These are phyloP conservation scores for Elongisporangium undulatum DNA, from an alignment of 352 stramenopile genomes.

Conservation along the genomic window DNA sequence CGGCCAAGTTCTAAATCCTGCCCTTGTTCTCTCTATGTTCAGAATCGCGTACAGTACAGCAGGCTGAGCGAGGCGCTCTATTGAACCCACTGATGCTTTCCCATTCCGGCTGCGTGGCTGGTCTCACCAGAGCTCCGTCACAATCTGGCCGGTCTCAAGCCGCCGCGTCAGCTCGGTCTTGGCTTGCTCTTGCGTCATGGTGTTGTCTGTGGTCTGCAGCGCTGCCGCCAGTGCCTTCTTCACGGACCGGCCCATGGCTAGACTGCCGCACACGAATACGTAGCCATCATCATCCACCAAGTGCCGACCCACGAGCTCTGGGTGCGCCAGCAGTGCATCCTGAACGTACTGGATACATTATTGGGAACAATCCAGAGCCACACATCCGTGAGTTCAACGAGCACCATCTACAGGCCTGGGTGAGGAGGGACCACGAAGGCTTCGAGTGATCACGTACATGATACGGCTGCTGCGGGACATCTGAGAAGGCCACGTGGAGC, in stretches of 20 bases:
- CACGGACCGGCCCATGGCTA: slow-evolving; percentile 70
- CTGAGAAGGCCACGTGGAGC: slow-evolving; percentile 64
- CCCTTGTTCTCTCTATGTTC: not conserved
- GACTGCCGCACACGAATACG: slow-evolving; percentile 76
- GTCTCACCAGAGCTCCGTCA: slow-evolving; percentile 73
- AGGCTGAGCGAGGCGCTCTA: not conserved
- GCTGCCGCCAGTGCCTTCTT: slow-evolving; percentile 56
- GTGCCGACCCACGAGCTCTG: slow-evolving; percentile 49
- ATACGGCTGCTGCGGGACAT: slow-evolving; percentile 1
- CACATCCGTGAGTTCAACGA: not conserved
- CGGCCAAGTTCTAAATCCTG: too few species aligned
- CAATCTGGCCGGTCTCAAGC: slow-evolving; percentile 34
- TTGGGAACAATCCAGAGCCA: slow-evolving; percentile 1
- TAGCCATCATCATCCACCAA: slow-evolving; percentile 50
- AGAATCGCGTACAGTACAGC: not conserved
- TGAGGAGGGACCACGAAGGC: too few species aligned
- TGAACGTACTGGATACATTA: slow-evolving; percentile 58
- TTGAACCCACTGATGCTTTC: not conserved
- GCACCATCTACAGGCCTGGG: slow-evolving; percentile 1
- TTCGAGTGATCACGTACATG: slow-evolving; percentile 18
- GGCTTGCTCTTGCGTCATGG: slow-evolving; percentile 27
- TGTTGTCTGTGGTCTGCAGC: slow-evolving; percentile 22
- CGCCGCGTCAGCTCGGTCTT: slow-evolving; percentile 44
- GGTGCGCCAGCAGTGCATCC: slow-evolving; percentile 51
- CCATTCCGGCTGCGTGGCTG: not conserved